Percentiles rank a stretch among this genome's conserved stretches.
phyloP scores from a whole-genome alignment of 225 moss, liverwort and hornwort genomes.

The Asterella californica region DNA sequence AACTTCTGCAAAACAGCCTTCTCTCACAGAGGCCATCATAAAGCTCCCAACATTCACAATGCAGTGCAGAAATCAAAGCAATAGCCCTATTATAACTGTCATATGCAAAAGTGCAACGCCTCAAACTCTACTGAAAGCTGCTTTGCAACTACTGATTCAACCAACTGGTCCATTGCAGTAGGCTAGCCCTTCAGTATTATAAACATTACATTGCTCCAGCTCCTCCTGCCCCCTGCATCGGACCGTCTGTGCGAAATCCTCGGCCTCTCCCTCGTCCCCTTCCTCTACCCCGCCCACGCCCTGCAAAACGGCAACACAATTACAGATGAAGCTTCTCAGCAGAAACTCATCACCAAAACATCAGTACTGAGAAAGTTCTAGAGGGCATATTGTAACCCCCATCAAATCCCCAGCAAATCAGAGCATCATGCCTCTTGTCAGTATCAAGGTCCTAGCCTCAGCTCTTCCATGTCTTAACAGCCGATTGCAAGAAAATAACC shows the following conservation, averaged over 20 bases:
- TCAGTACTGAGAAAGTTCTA: not conserved
- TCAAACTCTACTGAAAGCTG: conserved; percentile 55
- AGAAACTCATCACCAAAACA: conserved; percentile 9
- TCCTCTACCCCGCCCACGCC: conserved; percentile 90
- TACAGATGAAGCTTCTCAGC: conserved; percentile 13
- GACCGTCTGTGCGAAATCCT: conserved; percentile 80
- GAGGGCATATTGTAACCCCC: not conserved
- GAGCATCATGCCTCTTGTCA: not conserved
- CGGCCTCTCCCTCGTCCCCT: conserved; percentile 92
- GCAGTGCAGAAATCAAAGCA: conserved; percentile 60
- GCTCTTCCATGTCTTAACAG: too few relatives aligned
- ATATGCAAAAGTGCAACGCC: conserved; percentile 50
- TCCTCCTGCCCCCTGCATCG: conserved; percentile 57
- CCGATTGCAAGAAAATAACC: not conserved
- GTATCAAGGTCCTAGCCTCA: not conserved
- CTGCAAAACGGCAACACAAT: conserved; percentile 47
- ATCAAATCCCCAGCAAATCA: not conserved
- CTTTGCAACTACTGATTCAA: conserved; percentile 56
- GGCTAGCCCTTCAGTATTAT: conserved; percentile 56
- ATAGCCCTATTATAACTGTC: conserved; percentile 55
- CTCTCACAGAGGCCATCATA: conserved; percentile 56
- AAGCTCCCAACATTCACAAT: conserved; percentile 51
- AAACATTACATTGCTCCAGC: conserved; percentile 54
- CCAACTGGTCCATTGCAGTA: conserved; percentile 58
- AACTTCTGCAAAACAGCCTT: conserved; percentile 57